A percentile compares a stretch with the other conserved stretches of the same genome.
phyloP scores from a whole-genome alignment of 176 grass and related monocot species.

The Raddia distichophylla region DNA sequence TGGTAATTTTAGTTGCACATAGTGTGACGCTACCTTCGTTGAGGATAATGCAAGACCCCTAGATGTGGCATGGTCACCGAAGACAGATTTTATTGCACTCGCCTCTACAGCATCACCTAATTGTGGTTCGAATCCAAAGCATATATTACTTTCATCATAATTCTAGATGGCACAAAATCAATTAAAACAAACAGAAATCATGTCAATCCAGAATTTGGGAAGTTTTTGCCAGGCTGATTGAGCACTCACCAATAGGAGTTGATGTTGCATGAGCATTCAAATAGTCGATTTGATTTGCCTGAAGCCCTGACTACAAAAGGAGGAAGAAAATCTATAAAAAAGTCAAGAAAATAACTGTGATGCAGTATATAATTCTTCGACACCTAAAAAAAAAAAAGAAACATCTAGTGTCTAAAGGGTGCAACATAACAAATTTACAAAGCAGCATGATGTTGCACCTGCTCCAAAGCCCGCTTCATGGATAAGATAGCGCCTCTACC shows the following conservation, averaged over 20 bases:
- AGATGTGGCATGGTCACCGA: constrained; percentile 67
- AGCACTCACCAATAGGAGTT: constrained; percentile 78
- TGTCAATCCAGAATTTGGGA: background rate
- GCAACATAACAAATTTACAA: constrained; percentile 13
- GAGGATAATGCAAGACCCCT: constrained; percentile 79
- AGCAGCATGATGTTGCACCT: constrained; percentile 41
- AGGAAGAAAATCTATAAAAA: constrained; percentile 1
- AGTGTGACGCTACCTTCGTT: constrained; percentile 63
- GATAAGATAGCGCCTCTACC: constrained; percentile 90
- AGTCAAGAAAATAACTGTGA: background rate
- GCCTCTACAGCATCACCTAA: constrained; percentile 84
- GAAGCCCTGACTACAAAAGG: constrained; percentile 72
- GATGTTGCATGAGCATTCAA: constrained; percentile 94
- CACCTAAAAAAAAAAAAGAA: constrained; percentile 2
- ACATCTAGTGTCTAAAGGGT: background rate
- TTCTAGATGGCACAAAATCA: constrained; percentile 17
- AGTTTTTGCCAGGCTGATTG: background rate
- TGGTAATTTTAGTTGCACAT: background rate
- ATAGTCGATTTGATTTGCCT: constrained; percentile 79
- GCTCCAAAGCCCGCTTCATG: constrained; percentile 76
- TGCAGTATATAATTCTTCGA: constrained; percentile 21
- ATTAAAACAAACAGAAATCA: background rate
- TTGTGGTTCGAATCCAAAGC: constrained; percentile 25
- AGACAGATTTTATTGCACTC: constrained; percentile 73
- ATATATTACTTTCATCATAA: background rate